A percentile compares a stretch with the other conserved stretches of the same genome.
These are phyloP conservation scores for Suhomyces bribrorum DNA, from an alignment of 1,139 yeast species.

Conservation along the genomic window DNA sequence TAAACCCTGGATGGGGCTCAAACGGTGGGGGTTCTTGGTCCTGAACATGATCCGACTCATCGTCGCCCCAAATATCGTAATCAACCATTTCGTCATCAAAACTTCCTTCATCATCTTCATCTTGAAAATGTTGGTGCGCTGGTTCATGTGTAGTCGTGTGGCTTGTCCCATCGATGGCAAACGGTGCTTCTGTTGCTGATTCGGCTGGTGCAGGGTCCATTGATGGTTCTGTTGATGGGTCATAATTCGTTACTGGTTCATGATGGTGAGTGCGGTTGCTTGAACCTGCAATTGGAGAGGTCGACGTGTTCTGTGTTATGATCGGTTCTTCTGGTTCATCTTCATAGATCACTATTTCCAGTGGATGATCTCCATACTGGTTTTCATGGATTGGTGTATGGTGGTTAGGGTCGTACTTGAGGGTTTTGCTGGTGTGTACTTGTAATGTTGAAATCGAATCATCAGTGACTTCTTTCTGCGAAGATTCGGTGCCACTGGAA, in stretches of 20 bases:
- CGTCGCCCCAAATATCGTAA: slow-evolving; percentile 30
- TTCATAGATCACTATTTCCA: slow-evolving; percentile 5
- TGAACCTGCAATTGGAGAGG: not conserved
- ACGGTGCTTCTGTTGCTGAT: too few relatives aligned
- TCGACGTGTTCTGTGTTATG: slow-evolving; percentile 1
- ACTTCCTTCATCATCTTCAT: slow-evolving; percentile 13
- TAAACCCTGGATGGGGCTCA: slow-evolving; percentile 37
- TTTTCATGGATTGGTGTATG: slow-evolving; percentile 4
- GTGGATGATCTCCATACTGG: slow-evolving; percentile 8
- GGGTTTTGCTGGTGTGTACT: slow-evolving; percentile 7
- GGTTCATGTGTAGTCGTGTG: not conserved
- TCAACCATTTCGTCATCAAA: slow-evolving; percentile 31
- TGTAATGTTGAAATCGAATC: slow-evolving; percentile 5
- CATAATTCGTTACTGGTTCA: not conserved
- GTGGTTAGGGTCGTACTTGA: slow-evolving; percentile 1
- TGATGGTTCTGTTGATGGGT: not conserved
- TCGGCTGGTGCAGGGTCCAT: too few relatives aligned
- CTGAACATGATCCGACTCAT: slow-evolving; percentile 12
- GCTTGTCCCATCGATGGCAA: too few relatives aligned
- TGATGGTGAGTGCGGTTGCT: too few relatives aligned
- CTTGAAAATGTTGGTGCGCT: not conserved
- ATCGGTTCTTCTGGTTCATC: slow-evolving; percentile 1
- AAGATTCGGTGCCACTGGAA: slow-evolving; percentile 2
- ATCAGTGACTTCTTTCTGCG: slow-evolving; percentile 2
- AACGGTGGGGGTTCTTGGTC: slow-evolving; percentile 32